These are phyloP conservation scores for Isatis lusitanica DNA, from an alignment of 441 rosid genomes.

Conservation along the genomic window DNA sequence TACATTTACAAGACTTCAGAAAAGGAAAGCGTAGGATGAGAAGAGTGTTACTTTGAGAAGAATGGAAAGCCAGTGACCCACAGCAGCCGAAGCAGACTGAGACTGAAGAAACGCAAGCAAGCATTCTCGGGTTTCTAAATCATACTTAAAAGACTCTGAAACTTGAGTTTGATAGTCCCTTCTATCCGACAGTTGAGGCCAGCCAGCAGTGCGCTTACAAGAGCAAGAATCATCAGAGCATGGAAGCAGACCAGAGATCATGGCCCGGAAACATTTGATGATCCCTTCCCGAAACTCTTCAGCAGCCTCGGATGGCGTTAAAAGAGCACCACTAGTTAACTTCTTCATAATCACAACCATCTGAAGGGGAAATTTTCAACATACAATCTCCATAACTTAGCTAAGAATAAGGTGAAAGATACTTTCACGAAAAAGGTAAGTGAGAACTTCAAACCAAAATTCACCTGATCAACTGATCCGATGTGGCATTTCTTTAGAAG, in stretches of 20 bases:
- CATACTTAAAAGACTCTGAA: slow-evolving; percentile 32
- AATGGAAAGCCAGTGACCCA: slow-evolving; percentile 97
- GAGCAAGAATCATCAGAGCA: slow-evolving; percentile 68
- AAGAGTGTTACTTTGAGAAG: slow-evolving; percentile 67
- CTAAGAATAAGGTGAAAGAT: background rate
- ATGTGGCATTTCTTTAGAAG: slow-evolving; percentile 70
- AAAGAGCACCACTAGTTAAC: slow-evolving; percentile 69
- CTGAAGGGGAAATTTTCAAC: slow-evolving; percentile 37
- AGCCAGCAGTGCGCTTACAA: slow-evolving; percentile 54
- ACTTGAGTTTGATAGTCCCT: slow-evolving; percentile 37
- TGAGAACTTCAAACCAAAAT: background rate
- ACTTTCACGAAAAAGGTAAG: background rate
- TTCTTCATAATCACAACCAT: slow-evolving; percentile 82
- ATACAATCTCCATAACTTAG: background rate
- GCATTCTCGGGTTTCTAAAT: slow-evolving; percentile 54
- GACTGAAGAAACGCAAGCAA: slow-evolving; percentile 84
- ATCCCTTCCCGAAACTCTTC: slow-evolving; percentile 96
- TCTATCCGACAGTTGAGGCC: slow-evolving; percentile 56
- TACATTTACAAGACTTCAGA: slow-evolving; percentile 1
- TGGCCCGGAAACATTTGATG: slow-evolving; percentile 71
- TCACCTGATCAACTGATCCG: slow-evolving; percentile 74
- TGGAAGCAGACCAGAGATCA: slow-evolving; percentile 53
- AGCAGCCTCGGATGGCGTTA: slow-evolving; percentile 74
- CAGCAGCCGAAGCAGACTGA: slow-evolving; percentile 71
- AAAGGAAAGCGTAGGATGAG: slow-evolving; percentile 1